Conservation (phyloP, 2,329 filamentous ascomycete genomes). For the Ciborinia camelliae region DNA sequence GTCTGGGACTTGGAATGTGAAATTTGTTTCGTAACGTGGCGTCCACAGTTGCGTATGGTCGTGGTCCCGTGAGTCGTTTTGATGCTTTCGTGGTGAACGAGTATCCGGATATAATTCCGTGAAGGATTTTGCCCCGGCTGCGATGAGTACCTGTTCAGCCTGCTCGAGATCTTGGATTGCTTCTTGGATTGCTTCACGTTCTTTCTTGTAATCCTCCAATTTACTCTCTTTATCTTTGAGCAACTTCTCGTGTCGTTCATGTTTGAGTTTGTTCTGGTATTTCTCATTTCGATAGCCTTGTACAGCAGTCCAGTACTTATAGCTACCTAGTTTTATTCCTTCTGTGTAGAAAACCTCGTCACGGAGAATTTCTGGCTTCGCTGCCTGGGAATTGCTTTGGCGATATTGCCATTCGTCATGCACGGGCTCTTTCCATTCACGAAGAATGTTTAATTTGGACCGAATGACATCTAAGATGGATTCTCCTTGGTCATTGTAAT, state of each 20-base stretch:
- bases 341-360: constrained; percentile 51
- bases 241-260: constrained; percentile 33
- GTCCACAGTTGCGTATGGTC: neutral
- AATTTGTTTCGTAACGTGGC: constrained; percentile 24
- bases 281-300: constrained; percentile 24
- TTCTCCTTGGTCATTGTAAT: constrained; percentile 35
- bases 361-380: constrained; percentile 34
- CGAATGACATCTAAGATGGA: constrained; percentile 61
- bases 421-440: constrained; percentile 27
- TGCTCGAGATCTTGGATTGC: constrained; percentile 51
- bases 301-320: constrained; percentile 46
- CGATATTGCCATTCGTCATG: constrained; percentile 4
- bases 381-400: neutral
- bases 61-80: neutral
- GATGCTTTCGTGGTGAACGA: neutral
- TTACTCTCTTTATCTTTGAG: constrained; percentile 38
- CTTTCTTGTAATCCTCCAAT: constrained; percentile 49
- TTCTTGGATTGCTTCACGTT: constrained; percentile 47
- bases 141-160: constrained; percentile 53
- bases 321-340: constrained; percentile 52
- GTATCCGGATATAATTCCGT: constrained; percentile 58
- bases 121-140: constrained; percentile 64
- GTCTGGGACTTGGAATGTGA: constrained; percentile 37
- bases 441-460: constrained; percentile 49
- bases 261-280: constrained; percentile 35